Percentiles rank a stretch among this genome's conserved stretches.
phyloP scores from a whole-genome alignment of 2,329 filamentous ascomycete genomes.

The Microsporum ferrugineum region DNA sequence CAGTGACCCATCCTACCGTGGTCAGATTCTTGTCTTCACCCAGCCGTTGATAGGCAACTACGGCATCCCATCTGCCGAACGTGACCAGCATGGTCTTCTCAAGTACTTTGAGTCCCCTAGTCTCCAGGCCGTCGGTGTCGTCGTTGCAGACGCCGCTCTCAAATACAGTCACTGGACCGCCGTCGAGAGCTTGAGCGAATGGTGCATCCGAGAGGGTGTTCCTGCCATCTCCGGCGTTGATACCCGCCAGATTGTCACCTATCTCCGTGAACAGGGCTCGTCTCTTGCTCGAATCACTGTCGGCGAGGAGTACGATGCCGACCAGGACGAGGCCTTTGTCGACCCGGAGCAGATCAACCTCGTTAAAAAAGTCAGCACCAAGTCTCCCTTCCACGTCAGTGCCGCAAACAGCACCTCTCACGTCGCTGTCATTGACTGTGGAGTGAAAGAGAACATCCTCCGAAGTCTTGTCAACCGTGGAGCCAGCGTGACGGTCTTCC shows the following conservation, averaged over 20 bases:
- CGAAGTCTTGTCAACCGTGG: constrained; percentile 86
- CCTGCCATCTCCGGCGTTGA: constrained; percentile 95
- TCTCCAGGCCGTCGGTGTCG: constrained; percentile 90
- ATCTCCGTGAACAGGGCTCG: constrained; percentile 90
- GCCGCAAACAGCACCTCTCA: constrained; percentile 74
- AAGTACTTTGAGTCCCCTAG: constrained; percentile 98
- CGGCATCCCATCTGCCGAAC: constrained; percentile 75
- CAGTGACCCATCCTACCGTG: constrained; percentile 58
- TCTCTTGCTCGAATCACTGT: constrained; percentile 89
- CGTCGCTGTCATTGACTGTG: constrained; percentile 90
- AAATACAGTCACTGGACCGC: constrained; percentile 98
- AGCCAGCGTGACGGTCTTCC: constrained; percentile 86
- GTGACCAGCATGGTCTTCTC: constrained; percentile 79
- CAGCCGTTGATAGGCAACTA: constrained; percentile 98
- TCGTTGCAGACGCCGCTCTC: constrained; percentile 86
- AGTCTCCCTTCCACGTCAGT: constrained; percentile 91
- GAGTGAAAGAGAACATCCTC: constrained; percentile 99
- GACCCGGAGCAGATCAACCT: constrained; percentile 96
- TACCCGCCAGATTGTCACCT: constrained; percentile 90
- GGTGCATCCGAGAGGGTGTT: constrained; percentile 93
- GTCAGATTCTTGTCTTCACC: constrained; percentile 94
- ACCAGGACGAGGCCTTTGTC: constrained; percentile 91
- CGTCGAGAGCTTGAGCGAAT: constrained; percentile 81
- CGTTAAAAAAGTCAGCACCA: constrained; percentile 92
- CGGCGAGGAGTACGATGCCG: constrained; percentile 95